Evolutionary conservation across 345 rosid species (phyloP).

Genomic region (Salix udensis): DNA sequence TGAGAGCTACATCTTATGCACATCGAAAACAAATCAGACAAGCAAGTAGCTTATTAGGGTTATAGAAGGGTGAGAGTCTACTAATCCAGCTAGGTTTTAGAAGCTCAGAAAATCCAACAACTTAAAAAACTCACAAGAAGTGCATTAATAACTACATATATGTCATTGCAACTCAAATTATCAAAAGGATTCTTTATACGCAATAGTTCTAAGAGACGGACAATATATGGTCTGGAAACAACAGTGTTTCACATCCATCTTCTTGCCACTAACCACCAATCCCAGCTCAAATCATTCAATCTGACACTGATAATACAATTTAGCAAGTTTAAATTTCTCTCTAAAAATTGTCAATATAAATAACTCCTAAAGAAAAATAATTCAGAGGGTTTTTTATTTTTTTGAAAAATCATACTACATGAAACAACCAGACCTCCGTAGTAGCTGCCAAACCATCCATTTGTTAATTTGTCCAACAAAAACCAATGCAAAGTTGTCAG

Average conservation of each 20-base stretch:
- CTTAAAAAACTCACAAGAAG: neutral
- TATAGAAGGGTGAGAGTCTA: neutral
- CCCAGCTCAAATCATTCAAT: neutral
- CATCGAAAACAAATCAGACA: neutral
- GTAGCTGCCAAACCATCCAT: neutral
- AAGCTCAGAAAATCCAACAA: constrained; percentile 22
- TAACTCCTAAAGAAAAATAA: neutral
- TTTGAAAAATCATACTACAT: neutral
- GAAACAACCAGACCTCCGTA: neutral
- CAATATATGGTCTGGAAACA: neutral
- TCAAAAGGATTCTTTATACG: neutral
- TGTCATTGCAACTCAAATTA: constrained; percentile 3
- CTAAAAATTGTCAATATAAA: neutral
- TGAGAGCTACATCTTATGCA: constrained; percentile 2
- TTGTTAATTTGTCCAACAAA: neutral
- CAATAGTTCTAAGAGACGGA: neutral
- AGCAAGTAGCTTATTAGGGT: neutral
- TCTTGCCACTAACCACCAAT: neutral
- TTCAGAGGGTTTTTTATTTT: neutral
- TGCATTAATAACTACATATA: neutral
- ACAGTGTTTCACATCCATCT: neutral
- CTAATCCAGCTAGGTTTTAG: constrained; percentile 19
- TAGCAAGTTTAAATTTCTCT: neutral
- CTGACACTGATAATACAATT: neutral
- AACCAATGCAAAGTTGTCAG: neutral